phyloP scores from a whole-genome alignment of 2,329 filamentous ascomycete species.

The Diaporthe destruens region DNA sequence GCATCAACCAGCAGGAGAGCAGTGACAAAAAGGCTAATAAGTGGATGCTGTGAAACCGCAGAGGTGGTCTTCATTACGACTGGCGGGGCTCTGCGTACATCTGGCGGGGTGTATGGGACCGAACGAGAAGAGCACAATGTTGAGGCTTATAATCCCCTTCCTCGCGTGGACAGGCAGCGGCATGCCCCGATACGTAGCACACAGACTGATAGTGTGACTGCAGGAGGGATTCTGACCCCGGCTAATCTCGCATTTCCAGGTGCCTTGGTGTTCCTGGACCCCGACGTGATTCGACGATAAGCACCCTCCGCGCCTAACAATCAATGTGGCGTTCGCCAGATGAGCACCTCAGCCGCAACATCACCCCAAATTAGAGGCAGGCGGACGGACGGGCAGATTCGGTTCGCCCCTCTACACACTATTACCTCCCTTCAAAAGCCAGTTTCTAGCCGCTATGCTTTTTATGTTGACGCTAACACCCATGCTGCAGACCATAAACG shows the following conservation, averaged over 20 bases:
- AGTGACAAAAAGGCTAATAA: background rate
- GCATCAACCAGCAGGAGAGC: background rate
- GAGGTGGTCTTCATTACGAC: background rate
- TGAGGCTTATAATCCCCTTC: background rate
- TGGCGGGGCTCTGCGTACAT: background rate
- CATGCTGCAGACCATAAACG: no score
- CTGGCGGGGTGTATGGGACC: background rate
- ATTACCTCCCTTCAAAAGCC: background rate
- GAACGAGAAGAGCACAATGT: no score
- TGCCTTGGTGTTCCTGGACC: background rate
- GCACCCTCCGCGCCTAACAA: background rate
- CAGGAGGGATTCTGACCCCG: slow-evolving; percentile 6
- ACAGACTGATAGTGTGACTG: background rate
- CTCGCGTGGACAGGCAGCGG: background rate
- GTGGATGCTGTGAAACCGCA: background rate
- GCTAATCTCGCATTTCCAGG: slow-evolving; percentile 16
- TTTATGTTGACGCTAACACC: no score
- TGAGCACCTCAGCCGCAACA: slow-evolving; percentile 13
- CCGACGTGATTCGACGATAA: slow-evolving; percentile 25
- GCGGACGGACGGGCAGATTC: background rate
- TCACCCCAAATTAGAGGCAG: background rate
- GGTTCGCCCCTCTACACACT: background rate
- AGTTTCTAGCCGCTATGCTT: background rate
- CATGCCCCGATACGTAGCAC: background rate
- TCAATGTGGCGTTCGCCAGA: slow-evolving; percentile 22